Evolutionary conservation across 306 rosid genomes (phyloP).

Genomic region (Pueraria montana): DNA sequence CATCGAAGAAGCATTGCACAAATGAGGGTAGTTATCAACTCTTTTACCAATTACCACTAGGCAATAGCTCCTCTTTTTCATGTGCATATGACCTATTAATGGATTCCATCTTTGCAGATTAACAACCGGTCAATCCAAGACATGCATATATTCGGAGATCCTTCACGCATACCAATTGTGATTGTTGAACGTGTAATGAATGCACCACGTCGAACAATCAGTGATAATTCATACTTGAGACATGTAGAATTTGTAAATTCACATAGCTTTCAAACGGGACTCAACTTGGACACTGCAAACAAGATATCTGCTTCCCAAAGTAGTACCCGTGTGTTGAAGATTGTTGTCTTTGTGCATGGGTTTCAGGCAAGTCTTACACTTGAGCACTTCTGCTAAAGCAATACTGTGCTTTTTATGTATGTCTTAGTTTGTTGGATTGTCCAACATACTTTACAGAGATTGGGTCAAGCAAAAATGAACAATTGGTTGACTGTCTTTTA

Average conservation of each 20-base stretch:
- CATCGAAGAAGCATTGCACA: slow-evolving; percentile 87
- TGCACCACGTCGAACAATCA: slow-evolving; percentile 75
- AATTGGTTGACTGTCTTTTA: background rate
- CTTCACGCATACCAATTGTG: slow-evolving; percentile 75
- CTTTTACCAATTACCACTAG: slow-evolving; percentile 12
- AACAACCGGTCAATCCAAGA: slow-evolving; percentile 88
- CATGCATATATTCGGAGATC: slow-evolving; percentile 83
- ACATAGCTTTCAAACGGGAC: slow-evolving; percentile 48
- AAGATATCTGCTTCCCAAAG: slow-evolving; percentile 49
- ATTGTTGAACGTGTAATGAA: slow-evolving; percentile 84
- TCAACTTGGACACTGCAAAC: slow-evolving; percentile 49
- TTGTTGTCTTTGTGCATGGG: slow-evolving; percentile 89
- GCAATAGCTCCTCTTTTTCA: slow-evolving; percentile 31
- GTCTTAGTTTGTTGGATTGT: too few relatives aligned
- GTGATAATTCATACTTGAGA: slow-evolving; percentile 78
- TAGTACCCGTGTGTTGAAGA: slow-evolving; percentile 63
- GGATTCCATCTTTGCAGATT: slow-evolving; percentile 64
- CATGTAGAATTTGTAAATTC: slow-evolving; percentile 56
- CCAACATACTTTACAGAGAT: too few relatives aligned
- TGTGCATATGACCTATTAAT: slow-evolving; percentile 24
- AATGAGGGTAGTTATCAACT: slow-evolving; percentile 70
- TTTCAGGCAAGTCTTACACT: slow-evolving; percentile 79
- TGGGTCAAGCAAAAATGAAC: background rate
- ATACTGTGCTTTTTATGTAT: too few relatives aligned
- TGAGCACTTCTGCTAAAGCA: too few relatives aligned